phyloP scores from a whole-genome alignment of 2,329 filamentous ascomycete species.

The Davidsoniella neocaledoniae region DNA sequence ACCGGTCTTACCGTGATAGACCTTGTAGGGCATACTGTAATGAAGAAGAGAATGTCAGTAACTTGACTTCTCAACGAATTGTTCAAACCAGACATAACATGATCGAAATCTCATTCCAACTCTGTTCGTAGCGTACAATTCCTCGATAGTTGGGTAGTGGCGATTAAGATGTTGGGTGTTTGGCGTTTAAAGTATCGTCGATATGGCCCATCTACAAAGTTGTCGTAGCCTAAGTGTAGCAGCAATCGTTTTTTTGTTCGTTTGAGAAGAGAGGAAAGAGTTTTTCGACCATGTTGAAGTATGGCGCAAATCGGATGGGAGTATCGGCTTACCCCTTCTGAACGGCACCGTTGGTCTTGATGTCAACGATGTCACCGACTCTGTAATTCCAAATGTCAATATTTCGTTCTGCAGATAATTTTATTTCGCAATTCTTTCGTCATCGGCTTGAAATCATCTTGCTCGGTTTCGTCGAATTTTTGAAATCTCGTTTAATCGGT shows the following conservation, averaged over 20 bases:
- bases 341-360: slow-evolving; percentile 95
- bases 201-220: too few relatives aligned
- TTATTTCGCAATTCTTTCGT: slow-evolving; percentile 4
- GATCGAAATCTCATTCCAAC: too few relatives aligned
- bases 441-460: slow-evolving; percentile 12
- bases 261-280: not conserved
- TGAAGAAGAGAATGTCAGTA: not conserved
- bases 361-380: slow-evolving; percentile 97
- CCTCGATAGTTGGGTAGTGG: too few relatives aligned
- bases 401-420: not conserved
- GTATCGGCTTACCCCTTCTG: slow-evolving; percentile 69
- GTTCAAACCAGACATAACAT: too few relatives aligned
- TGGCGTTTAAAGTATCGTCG: too few relatives aligned
- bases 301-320: not conserved
- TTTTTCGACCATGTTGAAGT: not conserved
- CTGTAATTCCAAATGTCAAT: slow-evolving; percentile 24
- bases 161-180: too few relatives aligned
- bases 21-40: slow-evolving; percentile 89
- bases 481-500: slow-evolving; percentile 11
- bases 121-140: too few relatives aligned
- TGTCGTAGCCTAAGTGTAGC: too few relatives aligned
- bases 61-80: too few relatives aligned
- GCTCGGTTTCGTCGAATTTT: slow-evolving; percentile 9
- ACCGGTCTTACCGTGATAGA: slow-evolving; percentile 98
- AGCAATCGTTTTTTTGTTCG: not conserved